Evolutionary conservation across 2,329 filamentous ascomycete species (phyloP), one percentile per base, ranked within the genome.

Genomic region (Daldinia sp.): DNA sequence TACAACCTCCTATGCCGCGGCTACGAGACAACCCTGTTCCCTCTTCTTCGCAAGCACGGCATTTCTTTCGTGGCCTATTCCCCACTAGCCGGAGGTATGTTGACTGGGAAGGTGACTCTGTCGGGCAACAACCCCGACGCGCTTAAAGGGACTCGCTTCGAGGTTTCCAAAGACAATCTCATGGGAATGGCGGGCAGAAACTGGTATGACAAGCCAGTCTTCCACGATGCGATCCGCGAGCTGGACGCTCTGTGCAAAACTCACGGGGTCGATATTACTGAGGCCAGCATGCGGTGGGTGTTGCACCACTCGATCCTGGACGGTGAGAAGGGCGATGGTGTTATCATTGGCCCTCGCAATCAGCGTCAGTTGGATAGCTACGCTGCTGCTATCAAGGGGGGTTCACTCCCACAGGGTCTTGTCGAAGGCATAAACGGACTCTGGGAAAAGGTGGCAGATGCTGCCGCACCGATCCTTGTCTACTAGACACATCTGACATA

Each of bases 1-100:
- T 69, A 71, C 48, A 71, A 71, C 48, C 53, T 71, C 5, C 4
- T 71, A 12, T 67, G 57, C 37, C 66, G 69, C 13, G 51, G 30
- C 4, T 63, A 63, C 28, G 69, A 71, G 41, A 33, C 48, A 0
- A 61, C 54, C 1, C 26, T 71, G 5, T 61, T 71, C 30, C 65
- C 68, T 7, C 57, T 66, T 42, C 55, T 71, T 4, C 68, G 65
- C 6, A 48, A 68, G 18, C 58, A 68, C 41, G 56, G 35, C 6
- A 61, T 68, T 13, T 33, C 59, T 3, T 63, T 68, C 33, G 18
- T 59, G 15, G 44, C 44, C 2, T 48, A 28, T 23, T 28, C 23
- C 5, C 12, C 20, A 9, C 20, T 48, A 28, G 44, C 44, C 4
- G 44, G 44, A 2, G 44, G 44, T 12, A 48, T 48, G 44, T 26